These are phyloP conservation scores for Microbotryum saponariae DNA, from an alignment of 1,284 basidiomycete genomes.

Conservation along the genomic window DNA sequence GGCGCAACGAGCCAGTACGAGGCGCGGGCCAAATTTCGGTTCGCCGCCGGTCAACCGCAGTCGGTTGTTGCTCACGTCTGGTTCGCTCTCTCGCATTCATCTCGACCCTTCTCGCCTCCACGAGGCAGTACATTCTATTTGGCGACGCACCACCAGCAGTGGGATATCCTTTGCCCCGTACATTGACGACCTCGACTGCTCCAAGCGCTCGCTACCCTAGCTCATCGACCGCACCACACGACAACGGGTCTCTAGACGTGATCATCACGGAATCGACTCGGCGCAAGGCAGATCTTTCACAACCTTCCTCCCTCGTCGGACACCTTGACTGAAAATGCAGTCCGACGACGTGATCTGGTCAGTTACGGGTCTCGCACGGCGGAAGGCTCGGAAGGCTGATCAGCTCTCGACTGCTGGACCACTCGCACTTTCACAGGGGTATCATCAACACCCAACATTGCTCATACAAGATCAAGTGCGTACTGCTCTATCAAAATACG, in stretches of 20 bases:
- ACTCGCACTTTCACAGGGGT: constrained; percentile 12
- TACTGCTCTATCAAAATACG: background rate
- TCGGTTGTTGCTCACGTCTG: no score
- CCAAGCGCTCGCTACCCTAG: background rate
- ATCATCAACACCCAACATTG: constrained; percentile 47
- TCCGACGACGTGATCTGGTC: constrained; percentile 34
- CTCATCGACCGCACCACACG: background rate
- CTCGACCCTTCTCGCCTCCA: no score
- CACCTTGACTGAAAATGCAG: constrained; percentile 12
- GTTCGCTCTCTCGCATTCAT: no score
- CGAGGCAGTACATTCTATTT: no score
- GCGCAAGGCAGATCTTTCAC: no score
- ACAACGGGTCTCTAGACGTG: background rate
- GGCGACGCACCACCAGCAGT: no score
- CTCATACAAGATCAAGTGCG: constrained; percentile 96
- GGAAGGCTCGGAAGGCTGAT: background rate
- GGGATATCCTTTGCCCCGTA: no score
- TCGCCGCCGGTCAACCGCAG: no score
- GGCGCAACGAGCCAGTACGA: no score
- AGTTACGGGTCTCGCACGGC: background rate
- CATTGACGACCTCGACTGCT: no score
- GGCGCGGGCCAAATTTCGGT: no score
- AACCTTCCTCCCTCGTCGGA: no score
- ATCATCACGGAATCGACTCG: background rate
- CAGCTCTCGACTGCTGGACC: background rate